Evolutionary conservation across 768 basidiomycete genomes (phyloP).

Genomic region (Mycena epipterygia): DNA sequence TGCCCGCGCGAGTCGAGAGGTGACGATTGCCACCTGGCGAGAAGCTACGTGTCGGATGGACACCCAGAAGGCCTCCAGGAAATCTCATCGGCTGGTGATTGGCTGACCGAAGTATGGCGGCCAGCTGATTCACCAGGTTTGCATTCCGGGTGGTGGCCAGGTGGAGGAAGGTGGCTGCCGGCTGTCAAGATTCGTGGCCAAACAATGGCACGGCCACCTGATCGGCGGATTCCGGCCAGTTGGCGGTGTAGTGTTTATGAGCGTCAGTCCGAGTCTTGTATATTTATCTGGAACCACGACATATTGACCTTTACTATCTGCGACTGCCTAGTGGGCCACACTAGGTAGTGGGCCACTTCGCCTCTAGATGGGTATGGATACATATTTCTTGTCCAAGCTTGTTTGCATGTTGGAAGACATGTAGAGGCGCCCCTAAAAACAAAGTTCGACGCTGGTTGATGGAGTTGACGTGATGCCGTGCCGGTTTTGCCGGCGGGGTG

Average conservation of each 20-base stretch:
- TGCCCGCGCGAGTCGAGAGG: neutral
- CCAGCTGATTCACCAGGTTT: neutral
- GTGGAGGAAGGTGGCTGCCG: neutral
- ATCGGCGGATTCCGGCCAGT: neutral
- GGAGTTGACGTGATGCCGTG: too few relatives aligned
- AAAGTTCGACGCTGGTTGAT: too few relatives aligned
- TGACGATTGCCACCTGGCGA: neutral
- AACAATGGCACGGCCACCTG: neutral
- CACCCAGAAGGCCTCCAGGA: neutral
- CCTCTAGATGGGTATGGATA: too few relatives aligned
- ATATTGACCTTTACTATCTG: too few relatives aligned
- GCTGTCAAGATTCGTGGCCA: neutral
- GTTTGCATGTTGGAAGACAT: too few relatives aligned
- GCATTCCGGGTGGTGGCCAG: neutral
- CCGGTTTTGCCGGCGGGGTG: too few relatives aligned
- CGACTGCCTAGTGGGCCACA: too few relatives aligned
- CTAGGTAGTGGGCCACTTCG: too few relatives aligned
- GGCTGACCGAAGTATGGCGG: neutral
- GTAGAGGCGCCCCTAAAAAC: too few relatives aligned
- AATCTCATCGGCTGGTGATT: neutral
- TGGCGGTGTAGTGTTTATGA: slow-evolving; percentile 6
- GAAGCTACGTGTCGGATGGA: neutral
- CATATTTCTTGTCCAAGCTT: too few relatives aligned
- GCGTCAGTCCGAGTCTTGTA: neutral
- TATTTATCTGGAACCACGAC: too few relatives aligned